These are phyloP conservation scores for Globisporangium solare DNA, from an alignment of 352 stramenopile species.

Conservation along the genomic window DNA sequence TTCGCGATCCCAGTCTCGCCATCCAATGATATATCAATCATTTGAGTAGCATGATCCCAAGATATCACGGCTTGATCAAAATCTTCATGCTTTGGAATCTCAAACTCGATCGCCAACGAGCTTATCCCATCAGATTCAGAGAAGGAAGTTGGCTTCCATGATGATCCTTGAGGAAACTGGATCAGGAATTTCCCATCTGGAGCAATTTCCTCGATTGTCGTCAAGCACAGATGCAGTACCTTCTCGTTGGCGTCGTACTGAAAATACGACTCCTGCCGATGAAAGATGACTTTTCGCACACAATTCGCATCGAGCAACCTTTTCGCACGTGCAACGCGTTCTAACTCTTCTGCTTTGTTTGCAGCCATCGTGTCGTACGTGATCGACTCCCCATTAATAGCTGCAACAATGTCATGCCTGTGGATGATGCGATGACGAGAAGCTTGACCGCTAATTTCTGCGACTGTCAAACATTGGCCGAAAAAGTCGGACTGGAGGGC, in stretches of 20 bases:
- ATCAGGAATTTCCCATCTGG: conserved; percentile 26
- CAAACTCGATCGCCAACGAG: conserved; percentile 23
- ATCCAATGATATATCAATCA: conserved; percentile 30
- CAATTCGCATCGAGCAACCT: conserved; percentile 20
- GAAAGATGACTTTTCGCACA: conserved; percentile 34
- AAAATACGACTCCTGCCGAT: conserved; percentile 51
- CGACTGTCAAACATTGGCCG: conserved; percentile 45
- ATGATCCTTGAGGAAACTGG: conserved; percentile 19
- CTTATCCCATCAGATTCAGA: conserved; percentile 4
- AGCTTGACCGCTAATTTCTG: conserved; percentile 27
- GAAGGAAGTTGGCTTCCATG: conserved; percentile 23
- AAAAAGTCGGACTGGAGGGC: conserved; percentile 52
- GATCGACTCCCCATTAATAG: conserved; percentile 26
- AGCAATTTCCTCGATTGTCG: conserved; percentile 30
- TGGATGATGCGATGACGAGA: conserved; percentile 41
- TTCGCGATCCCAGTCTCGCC: conserved; percentile 25
- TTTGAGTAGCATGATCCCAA: conserved; percentile 22
- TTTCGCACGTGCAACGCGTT: conserved; percentile 23
- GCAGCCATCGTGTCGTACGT: conserved; percentile 20
- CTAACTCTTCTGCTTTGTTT: conserved; percentile 28
- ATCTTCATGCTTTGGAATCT: conserved; percentile 25
- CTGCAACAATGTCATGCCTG: conserved; percentile 48
- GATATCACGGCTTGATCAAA: conserved; percentile 22
- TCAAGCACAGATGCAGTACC: conserved; percentile 28
- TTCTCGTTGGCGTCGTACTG: conserved; percentile 26